Percentiles rank a stretch among this genome's conserved stretches.
phyloP scores from a whole-genome alignment of 352 stramenopile genomes.

The Pythium sukuiense region DNA sequence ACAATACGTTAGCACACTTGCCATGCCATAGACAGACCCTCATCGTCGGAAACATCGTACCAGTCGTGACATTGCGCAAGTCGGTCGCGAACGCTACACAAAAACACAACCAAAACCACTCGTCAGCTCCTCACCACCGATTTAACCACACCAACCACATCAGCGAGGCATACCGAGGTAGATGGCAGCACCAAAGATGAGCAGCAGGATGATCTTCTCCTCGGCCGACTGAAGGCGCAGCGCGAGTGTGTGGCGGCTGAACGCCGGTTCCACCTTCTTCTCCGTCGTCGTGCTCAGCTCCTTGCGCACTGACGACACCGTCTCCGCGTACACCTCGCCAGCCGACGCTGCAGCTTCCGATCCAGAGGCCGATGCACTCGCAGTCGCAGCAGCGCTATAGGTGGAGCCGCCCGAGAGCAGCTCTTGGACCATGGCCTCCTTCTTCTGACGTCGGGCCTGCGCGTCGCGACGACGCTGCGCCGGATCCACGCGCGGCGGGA shows the following conservation, averaged over 20 bases:
- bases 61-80: constrained; percentile 44
- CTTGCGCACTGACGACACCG: constrained; percentile 6
- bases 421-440: constrained; percentile 60
- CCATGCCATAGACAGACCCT: neutral
- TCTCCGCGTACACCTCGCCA: constrained; percentile 12
- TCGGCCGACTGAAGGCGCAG: constrained; percentile 51
- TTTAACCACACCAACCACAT: neutral
- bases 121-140: neutral
- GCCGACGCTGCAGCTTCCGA: neutral
- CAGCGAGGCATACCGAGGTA: constrained; percentile 32
- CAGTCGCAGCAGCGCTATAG: neutral
- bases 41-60: constrained; percentile 10
- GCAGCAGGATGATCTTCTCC: constrained; percentile 60
- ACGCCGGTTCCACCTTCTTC: constrained; percentile 30
- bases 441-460: constrained; percentile 51
- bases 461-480: constrained; percentile 71
- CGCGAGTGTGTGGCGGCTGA: constrained; percentile 55
- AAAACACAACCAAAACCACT: neutral
- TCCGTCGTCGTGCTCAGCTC: constrained; percentile 14
- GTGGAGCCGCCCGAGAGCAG: constrained; percentile 33
- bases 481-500: constrained; percentile 54
- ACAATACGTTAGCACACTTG: neutral
- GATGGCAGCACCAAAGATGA: constrained; percentile 46
- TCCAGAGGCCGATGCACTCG: neutral
- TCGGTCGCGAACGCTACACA: constrained; percentile 50